These are phyloP conservation scores for Aegilops longissima DNA, from an alignment of 176 grass and related monocot species.

Conservation along the genomic window DNA sequence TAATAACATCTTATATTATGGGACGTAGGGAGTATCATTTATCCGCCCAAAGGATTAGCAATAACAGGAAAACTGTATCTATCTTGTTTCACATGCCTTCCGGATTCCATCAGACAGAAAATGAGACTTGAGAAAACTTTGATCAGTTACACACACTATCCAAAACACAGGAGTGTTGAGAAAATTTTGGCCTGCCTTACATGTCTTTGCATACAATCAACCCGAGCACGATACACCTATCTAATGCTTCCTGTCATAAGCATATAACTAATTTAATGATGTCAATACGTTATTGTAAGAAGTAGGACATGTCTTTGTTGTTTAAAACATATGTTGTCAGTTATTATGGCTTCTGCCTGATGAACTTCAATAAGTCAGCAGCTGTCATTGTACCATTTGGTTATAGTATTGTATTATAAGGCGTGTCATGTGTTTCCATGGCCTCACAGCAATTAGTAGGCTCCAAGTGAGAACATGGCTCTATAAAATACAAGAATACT, in stretches of 20 bases:
- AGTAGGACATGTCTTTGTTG: neutral
- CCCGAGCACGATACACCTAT: neutral
- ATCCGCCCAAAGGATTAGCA: neutral
- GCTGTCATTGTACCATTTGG: neutral
- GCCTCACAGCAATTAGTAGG: neutral
- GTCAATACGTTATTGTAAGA: neutral
- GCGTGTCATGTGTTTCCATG: neutral
- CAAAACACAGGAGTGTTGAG: neutral
- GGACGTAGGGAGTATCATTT: neutral
- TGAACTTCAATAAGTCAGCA: conserved; percentile 1
- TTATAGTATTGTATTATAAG: neutral
- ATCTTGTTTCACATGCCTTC: neutral
- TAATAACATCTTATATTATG: no score
- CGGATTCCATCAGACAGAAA: neutral
- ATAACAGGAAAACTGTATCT: neutral
- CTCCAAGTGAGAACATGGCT: neutral
- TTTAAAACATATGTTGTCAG: neutral
- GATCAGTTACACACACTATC: neutral
- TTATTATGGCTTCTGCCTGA: conserved; percentile 9
- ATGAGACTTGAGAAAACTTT: neutral
- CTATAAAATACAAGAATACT: neutral
- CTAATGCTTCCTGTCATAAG: neutral
- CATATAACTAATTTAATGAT: neutral
- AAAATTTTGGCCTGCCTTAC: neutral
- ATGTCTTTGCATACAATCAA: neutral